Evolutionary conservation across 805 yeast genomes (phyloP), one percentile per base, ranked within the genome.

Genomic region (Phaffomyces antillensis): DNA sequence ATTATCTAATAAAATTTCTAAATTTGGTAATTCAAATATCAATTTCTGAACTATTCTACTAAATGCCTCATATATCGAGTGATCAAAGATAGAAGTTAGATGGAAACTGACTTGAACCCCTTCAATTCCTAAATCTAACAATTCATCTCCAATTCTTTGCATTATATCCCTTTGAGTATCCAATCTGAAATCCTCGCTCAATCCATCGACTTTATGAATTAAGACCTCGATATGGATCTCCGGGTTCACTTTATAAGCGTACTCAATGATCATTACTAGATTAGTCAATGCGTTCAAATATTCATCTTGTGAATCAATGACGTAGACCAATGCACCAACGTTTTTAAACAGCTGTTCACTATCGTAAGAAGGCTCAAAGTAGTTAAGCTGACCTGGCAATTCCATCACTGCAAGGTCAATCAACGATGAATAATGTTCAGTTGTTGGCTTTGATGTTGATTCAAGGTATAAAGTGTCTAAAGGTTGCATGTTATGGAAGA

Each of bases 141-240:
- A 71, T 60, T 90, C 97, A 64, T 93, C 98, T 11, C 95, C 95
- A 0, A 91, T 88, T 52, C 98, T 72, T 62, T 90, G 96, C 87
- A 88, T 89, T 44, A 93, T 93, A 60, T 93, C 98, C 59, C 98
- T 75, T 61, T 90, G 96, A 11, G 96, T 93, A 62, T 93, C 99
- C 42, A 88, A 73, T 48, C 96, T 74, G 62, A 86, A 93, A 63
- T 93, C 99, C 58, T 93, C 99, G 44, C 88, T 79, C 36, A 91
- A 72, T 8, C 49, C 98, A 60, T 93, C 99, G 43, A 93, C 91
- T 62, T 93, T 93, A 66, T 93, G 99, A 39, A 93, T 89, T 44
- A 93, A 72, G 3, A 91, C 96, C 64, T 93, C 99, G 41, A 93
- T 83, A 59, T 89, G 87, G 40, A 91, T 83, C 33, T 71, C 71